Conservation (phyloP, 139 green algal genomes). For the Diplosphaera chodatii region DNA sequence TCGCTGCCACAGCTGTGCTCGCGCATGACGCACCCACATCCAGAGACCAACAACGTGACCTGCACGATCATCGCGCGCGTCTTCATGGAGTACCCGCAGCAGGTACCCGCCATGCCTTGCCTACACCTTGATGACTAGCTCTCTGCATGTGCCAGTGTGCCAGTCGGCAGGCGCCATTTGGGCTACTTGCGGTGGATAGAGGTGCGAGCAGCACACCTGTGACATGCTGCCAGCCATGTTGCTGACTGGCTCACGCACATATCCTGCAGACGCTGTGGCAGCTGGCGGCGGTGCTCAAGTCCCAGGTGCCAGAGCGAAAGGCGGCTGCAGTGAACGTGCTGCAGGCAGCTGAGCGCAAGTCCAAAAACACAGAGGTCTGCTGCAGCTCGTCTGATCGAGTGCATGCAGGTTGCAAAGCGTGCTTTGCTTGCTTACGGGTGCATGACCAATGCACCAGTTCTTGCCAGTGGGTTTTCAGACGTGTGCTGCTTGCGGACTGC, state of each 20-base stretch:
- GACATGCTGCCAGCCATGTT: conserved; percentile 31
- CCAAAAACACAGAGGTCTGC: neutral
- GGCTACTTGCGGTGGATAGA: too few relatives aligned
- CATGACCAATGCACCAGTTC: too few relatives aligned
- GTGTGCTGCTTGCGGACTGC: too few relatives aligned
- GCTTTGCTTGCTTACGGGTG: too few relatives aligned
- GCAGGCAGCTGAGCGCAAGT: conserved; percentile 2
- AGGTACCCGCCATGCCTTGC: too few relatives aligned
- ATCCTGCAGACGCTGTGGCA: conserved; percentile 76
- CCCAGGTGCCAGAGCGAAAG: conserved; percentile 35
- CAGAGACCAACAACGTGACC: conserved; percentile 51
- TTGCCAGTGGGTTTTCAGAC: too few relatives aligned
- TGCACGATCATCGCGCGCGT: conserved; percentile 43
- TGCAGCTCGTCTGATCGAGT: too few relatives aligned
- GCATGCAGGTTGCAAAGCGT: too few relatives aligned
- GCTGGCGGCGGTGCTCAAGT: conserved; percentile 69
- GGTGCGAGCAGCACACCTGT: neutral
- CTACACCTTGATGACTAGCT: too few relatives aligned
- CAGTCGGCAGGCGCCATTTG: too few relatives aligned
- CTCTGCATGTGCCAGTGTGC: too few relatives aligned
- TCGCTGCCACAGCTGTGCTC: conserved; percentile 89
- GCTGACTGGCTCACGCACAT: too few relatives aligned
- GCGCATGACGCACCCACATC: conserved; percentile 76
- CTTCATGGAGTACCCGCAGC: conserved; percentile 27
- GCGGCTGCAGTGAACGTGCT: conserved; percentile 32